These are phyloP conservation scores for Meyerozyma carpophila DNA, from an alignment of 1,139 yeast genomes.

Conservation along the genomic window DNA sequence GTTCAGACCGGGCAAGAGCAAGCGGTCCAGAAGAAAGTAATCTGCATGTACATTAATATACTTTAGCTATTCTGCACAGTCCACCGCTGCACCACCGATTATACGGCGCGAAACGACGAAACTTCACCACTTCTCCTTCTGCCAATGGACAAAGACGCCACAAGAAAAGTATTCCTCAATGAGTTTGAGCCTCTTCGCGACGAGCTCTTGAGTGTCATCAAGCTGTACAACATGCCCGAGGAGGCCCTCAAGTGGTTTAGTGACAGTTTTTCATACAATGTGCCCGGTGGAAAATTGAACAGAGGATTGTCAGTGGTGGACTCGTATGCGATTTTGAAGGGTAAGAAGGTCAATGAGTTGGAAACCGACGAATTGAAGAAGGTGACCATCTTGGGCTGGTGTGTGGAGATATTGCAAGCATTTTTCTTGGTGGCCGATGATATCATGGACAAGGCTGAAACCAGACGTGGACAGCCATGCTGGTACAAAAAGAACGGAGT, in stretches of 20 bases:
- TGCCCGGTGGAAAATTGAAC: slow-evolving; percentile 95
- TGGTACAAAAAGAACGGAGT: slow-evolving; percentile 86
- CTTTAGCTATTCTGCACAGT: background rate
- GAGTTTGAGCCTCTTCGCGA: slow-evolving; percentile 75
- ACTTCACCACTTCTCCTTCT: background rate
- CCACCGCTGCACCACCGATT: background rate
- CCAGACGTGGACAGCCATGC: slow-evolving; percentile 98
- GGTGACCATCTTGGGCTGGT: slow-evolving; percentile 93
- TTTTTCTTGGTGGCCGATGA: slow-evolving; percentile 97
- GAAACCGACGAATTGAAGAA: slow-evolving; percentile 66
- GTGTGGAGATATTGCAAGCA: slow-evolving; percentile 91
- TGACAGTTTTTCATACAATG: slow-evolving; percentile 71
- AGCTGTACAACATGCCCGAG: slow-evolving; percentile 72
- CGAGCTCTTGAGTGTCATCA: slow-evolving; percentile 63
- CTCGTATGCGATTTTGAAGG: slow-evolving; percentile 77
- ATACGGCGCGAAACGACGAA: background rate
- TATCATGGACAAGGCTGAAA: slow-evolving; percentile 96
- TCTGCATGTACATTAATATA: background rate
- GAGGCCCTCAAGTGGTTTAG: slow-evolving; percentile 88
- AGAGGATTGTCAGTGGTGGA: slow-evolving; percentile 95
- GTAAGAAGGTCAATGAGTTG: slow-evolving; percentile 57
- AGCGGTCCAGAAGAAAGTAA: slow-evolving; percentile 27
- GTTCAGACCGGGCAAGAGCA: slow-evolving; percentile 74
- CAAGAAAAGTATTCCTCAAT: slow-evolving; percentile 60
- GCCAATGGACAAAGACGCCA: slow-evolving; percentile 27